Evolutionary conservation across 805 yeast species (phyloP), one percentile per base, ranked within the genome.

Genomic region (Kuraishia piskuri): DNA sequence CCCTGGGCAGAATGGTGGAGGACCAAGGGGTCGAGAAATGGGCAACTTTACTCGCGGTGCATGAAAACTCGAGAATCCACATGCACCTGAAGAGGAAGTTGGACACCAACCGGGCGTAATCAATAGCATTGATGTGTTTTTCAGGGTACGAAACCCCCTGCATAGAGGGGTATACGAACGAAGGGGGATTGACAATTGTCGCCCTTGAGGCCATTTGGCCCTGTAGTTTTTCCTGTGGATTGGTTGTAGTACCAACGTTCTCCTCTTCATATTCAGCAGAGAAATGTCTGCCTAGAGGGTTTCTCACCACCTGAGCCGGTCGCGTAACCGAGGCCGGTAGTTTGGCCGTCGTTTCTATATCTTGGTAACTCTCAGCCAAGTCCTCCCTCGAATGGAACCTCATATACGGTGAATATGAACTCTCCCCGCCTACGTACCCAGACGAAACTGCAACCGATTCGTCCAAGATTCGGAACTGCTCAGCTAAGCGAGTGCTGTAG

Each of bases 391-490:
- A 26, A 24, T 54, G 54, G 19, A 47, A 57, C 50, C 62, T 63
- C 17, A 68, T 46, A 54, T 68, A 74, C 1, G 70, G 67, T 36
- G 61, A 58, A 57, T 75, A 75, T 17, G 52, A 54, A 9, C 57
- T 53, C 31, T 56, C 59, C 3, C 77, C 78, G 54, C 68, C 63
- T 48, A 62, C 59, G 59, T 74, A 75, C 8, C 70, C 61, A 14
- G 71, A 65, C 1, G 77, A 75, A 17, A 74, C 67, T 1, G 77
- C 72, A 12, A 74, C 63, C 10, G 76, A 71, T 55, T 74, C 78
- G 57, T 74, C 79, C 51, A 74, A 53, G n/a, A 73, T 58, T 23
- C 26, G 23, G 12, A 46, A 19, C 9, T 48, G 22, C 2, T 22
- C 20, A 24, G 10, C 46, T 12, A 17, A 8, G 3, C 46, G 21